Percentiles rank a stretch among this genome's conserved stretches.
Evolutionary conservation across 306 rosid species (phyloP).

Genomic region (Gillenia trifoliata): DNA sequence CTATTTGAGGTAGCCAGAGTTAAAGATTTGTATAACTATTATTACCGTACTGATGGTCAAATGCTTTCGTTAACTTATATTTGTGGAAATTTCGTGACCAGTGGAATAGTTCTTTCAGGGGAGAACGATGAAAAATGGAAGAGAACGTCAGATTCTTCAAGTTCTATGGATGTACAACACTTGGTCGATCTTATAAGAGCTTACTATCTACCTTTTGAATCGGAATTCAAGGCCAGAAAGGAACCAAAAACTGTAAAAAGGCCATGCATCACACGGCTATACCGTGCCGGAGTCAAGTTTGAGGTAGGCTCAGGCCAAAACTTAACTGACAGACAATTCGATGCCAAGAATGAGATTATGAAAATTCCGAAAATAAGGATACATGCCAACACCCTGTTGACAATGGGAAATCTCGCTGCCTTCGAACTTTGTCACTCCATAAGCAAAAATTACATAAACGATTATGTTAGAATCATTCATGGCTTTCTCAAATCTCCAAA

Average conservation of each 20-base stretch:
- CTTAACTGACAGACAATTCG: constrained; percentile 21
- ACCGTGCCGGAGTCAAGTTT: constrained; percentile 28
- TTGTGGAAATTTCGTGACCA: no score
- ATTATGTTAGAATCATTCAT: constrained; percentile 19
- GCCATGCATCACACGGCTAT: constrained; percentile 20
- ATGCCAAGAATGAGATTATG: constrained; percentile 7
- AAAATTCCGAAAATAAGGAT: constrained; percentile 29
- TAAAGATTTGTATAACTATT: no score
- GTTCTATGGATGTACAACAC: no score
- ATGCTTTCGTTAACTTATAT: no score
- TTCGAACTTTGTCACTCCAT: constrained; percentile 34
- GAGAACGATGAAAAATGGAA: no score
- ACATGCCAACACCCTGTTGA: no score
- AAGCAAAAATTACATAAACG: constrained; percentile 3
- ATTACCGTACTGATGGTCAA: no score
- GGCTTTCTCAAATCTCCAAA: background rate
- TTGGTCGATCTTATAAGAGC: no score
- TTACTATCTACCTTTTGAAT: no score
- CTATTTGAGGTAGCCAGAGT: no score
- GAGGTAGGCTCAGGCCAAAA: background rate
- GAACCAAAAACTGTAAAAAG: background rate
- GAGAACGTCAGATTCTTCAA: no score
- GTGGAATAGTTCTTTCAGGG: no score
- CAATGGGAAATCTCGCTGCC: constrained; percentile 18
- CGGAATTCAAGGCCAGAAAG: background rate